phyloP scores from a whole-genome alignment of 345 rosid genomes.

The Eucalyptus guilfoylei region DNA sequence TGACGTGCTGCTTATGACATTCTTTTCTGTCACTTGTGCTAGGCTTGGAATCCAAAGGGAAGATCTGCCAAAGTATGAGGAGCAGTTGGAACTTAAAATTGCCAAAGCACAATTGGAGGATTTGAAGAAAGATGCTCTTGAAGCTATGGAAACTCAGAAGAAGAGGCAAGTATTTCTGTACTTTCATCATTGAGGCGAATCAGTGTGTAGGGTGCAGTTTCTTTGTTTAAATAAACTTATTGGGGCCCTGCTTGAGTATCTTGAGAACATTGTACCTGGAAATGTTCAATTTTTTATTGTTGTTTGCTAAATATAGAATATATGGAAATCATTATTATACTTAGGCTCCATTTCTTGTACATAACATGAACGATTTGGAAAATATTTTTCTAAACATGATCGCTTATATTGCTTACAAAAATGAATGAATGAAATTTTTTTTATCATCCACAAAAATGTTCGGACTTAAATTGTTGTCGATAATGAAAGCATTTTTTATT shows the following conservation, averaged over 20 bases:
- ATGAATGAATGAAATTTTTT: not conserved
- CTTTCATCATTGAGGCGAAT: not conserved
- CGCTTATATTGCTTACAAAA: not conserved
- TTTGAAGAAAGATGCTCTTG: conserved; percentile 79
- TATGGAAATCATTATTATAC: not conserved
- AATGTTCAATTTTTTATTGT: not conserved
- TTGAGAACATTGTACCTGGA: not conserved
- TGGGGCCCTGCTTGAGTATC: not conserved
- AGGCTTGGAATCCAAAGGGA: conserved; percentile 87
- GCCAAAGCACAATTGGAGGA: conserved; percentile 87
- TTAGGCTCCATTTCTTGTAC: not conserved
- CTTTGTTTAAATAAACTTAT: not conserved
- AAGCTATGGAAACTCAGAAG: conserved; percentile 92
- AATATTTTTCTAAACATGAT: not conserved
- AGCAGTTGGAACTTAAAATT: conserved; percentile 62
- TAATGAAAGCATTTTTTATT: not conserved
- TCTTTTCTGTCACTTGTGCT: not conserved
- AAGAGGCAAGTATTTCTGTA: conserved; percentile 40
- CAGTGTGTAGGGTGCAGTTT: not conserved
- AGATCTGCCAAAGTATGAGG: conserved; percentile 91
- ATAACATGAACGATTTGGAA: not conserved
- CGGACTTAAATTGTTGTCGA: not conserved
- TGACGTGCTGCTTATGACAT: not conserved
- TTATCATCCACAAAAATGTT: not conserved
- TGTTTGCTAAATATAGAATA: not conserved